phyloP scores from a whole-genome alignment of 148 eudicot species.

The Nepenthes gracilis region DNA sequence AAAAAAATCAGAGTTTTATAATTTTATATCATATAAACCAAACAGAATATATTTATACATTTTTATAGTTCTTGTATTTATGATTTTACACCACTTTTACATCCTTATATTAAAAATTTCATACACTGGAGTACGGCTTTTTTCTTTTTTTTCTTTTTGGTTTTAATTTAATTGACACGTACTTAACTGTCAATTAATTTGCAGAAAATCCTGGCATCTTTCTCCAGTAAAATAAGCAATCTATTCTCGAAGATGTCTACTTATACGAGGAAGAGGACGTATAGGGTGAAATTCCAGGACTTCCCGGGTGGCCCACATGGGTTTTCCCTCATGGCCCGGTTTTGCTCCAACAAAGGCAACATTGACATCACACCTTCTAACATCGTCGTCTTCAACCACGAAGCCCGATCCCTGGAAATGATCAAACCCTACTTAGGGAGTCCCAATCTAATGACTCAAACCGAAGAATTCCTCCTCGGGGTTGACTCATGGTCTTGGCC shows the following conservation, averaged over 20 bases:
- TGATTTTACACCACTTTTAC: too few relatives aligned
- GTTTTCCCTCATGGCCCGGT: conserved; percentile 38
- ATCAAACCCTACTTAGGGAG: conserved; percentile 9
- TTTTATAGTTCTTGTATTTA: too few relatives aligned
- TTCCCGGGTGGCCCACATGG: conserved; percentile 49
- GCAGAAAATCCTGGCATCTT: conserved; percentile 33
- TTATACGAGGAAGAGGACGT: neutral
- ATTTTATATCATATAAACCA: too few relatives aligned
- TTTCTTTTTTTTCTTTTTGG: too few relatives aligned
- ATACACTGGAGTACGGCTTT: too few relatives aligned
- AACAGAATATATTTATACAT: too few relatives aligned
- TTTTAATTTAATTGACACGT: too few relatives aligned
- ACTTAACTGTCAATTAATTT: neutral
- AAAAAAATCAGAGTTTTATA: too few relatives aligned
- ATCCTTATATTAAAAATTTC: too few relatives aligned
- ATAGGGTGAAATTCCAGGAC: conserved; percentile 31
- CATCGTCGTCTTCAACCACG: conserved; percentile 22
- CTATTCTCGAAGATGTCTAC: conserved; percentile 8
- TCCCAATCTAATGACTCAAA: conserved; percentile 19
- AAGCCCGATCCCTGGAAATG: conserved; percentile 40
- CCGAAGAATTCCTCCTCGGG: conserved; percentile 18
- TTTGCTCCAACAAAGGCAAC: conserved; percentile 33
- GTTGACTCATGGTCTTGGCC: conserved; percentile 42
- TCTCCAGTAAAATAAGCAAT: conserved; percentile 24
- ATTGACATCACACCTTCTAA: conserved; percentile 27